phyloP scores from a whole-genome alignment of 805 yeast genomes.

The Hanseniaspora vineae region DNA sequence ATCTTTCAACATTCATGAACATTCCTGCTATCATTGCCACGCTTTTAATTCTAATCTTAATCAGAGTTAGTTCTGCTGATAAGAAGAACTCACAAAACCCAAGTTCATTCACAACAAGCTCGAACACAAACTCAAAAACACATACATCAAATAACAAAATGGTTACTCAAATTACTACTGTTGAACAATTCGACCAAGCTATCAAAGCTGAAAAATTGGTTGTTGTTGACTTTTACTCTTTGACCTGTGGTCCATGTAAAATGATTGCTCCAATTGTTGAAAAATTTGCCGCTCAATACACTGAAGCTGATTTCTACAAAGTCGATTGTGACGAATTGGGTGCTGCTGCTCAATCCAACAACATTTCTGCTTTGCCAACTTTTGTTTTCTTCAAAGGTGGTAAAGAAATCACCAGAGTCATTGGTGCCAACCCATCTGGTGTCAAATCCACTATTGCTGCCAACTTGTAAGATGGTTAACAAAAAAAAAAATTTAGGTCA shows the following conservation, averaged over 20 bases:
- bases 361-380: constrained; percentile 53
- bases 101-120: neutral
- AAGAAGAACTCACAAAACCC: neutral
- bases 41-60: neutral
- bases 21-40: neutral
- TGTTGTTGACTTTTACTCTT: constrained; percentile 91
- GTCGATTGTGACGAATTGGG: constrained; percentile 82
- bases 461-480: constrained; percentile 26
- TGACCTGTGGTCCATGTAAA: constrained; percentile 99
- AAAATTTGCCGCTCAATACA: constrained; percentile 53
- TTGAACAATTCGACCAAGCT: constrained; percentile 43
- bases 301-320: constrained; percentile 66
- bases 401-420: constrained; percentile 60
- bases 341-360: constrained; percentile 56
- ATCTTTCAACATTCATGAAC: neutral
- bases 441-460: constrained; percentile 55
- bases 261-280: constrained; percentile 91
- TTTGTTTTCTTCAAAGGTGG: constrained; percentile 74
- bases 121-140: neutral
- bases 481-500: too few species aligned
- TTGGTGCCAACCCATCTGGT: constrained; percentile 84
- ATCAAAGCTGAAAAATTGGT: constrained; percentile 56
- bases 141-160: constrained; percentile 21
- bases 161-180: constrained; percentile 39
- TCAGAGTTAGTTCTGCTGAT: neutral